A percentile compares a stretch with the other conserved stretches of the same genome.
phyloP scores from a whole-genome alignment of 208 protist genomes.

The Acanthamoeba castellanii region DNA sequence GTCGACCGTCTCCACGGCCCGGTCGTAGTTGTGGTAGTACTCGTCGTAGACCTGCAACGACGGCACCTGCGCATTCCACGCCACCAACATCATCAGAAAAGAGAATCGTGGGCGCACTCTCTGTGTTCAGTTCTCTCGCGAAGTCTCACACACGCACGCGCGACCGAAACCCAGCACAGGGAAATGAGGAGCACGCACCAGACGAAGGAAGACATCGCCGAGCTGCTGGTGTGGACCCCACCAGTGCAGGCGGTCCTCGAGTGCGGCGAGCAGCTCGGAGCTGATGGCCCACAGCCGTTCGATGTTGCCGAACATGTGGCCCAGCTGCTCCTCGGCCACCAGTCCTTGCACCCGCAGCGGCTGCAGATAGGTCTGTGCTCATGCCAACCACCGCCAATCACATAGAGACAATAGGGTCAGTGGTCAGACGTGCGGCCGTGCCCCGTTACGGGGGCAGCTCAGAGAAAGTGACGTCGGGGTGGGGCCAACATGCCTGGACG shows the following conservation, averaged over 20 bases:
- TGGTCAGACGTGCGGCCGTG: too few relatives aligned
- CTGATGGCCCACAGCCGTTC: slow-evolving; percentile 25
- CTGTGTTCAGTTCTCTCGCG: too few relatives aligned
- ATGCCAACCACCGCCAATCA: not conserved
- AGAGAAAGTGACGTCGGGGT: not conserved
- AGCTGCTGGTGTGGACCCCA: not conserved
- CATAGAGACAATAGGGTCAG: too few relatives aligned
- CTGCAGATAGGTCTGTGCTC: not conserved
- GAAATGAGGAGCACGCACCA: not conserved
- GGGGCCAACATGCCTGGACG: not conserved
- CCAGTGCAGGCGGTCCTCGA: slow-evolving; percentile 2
- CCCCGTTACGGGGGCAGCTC: too few relatives aligned
- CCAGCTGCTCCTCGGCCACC: not conserved
- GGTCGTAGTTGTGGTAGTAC: slow-evolving; percentile 64
- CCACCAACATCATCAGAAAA: not conserved
- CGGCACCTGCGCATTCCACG: not conserved
- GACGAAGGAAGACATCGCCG: slow-evolving; percentile 26
- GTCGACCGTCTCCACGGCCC: slow-evolving; percentile 20
- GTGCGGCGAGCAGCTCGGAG: slow-evolving; percentile 41
- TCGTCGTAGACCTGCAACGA: slow-evolving; percentile 51
- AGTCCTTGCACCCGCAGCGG: not conserved
- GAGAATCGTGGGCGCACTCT: too few relatives aligned
- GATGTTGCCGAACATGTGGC: slow-evolving; percentile 25
- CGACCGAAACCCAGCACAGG: too few relatives aligned
- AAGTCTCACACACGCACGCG: too few relatives aligned